Evolutionary conservation across 371 early-diverging fungal species (phyloP).

Genomic region (Zopfochytrium polystomum): DNA sequence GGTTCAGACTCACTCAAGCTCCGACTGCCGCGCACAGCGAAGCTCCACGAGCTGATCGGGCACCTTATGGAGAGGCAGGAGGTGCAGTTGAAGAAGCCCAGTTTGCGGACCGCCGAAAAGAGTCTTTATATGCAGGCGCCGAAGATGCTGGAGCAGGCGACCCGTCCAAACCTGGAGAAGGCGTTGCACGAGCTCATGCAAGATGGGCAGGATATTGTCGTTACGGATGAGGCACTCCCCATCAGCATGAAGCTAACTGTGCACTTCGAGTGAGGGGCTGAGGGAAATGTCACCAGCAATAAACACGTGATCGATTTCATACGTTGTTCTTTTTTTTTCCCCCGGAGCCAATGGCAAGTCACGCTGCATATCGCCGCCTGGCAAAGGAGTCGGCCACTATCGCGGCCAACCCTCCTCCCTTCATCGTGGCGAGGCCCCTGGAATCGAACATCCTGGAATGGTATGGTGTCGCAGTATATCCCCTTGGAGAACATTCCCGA

Average conservation of each 20-base stretch:
- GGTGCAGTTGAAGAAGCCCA: slow-evolving; percentile 77
- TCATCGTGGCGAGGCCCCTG: slow-evolving; percentile 83
- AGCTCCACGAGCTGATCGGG: slow-evolving; percentile 68
- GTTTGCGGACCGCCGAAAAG: slow-evolving; percentile 56
- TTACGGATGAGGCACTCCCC: slow-evolving; percentile 74
- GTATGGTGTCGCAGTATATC: no score
- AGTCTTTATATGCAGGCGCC: slow-evolving; percentile 83
- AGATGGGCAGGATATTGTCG: slow-evolving; percentile 60
- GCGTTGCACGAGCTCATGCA: slow-evolving; percentile 56
- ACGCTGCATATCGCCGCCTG: slow-evolving; percentile 80
- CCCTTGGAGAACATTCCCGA: no score
- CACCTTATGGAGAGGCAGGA: slow-evolving; percentile 67
- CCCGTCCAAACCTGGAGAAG: slow-evolving; percentile 69
- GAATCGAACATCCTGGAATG: slow-evolving; percentile 95
- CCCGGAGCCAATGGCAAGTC: no score
- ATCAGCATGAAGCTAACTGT: slow-evolving; percentile 32
- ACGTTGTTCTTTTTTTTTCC: no score
- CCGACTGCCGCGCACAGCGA: slow-evolving; percentile 10
- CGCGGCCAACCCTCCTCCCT: slow-evolving; percentile 55
- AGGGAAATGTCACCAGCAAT: background rate
- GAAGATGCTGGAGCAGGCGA: slow-evolving; percentile 61
- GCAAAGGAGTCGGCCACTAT: slow-evolving; percentile 88
- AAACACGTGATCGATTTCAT: background rate
- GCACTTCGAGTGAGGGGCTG: slow-evolving; percentile 14
- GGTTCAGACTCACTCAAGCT: slow-evolving; percentile 47